Base-by-base conservation (phyloP, 148 eudicot genomes). In the Silene latifolia region DNA sequence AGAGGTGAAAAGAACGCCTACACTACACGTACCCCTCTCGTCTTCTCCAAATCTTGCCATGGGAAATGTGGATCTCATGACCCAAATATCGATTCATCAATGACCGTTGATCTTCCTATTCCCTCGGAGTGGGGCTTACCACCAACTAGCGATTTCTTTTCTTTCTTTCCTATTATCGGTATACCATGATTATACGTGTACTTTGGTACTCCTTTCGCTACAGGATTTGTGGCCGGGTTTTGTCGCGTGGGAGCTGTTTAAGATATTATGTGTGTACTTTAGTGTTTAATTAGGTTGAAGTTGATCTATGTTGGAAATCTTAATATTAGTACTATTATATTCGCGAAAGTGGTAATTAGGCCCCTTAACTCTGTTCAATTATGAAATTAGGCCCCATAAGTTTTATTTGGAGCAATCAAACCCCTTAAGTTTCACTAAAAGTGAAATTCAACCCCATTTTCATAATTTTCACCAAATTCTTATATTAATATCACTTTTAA, bases 101-200 rank as follows among this genome's bases (percentile, higher is more conserved):
- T 87, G 86, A 90, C 90, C 42, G 5, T 93, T 24, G 83, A 89
- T 80, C 66, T 90, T 21, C 96, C 96, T 12, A 3, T 88, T 44
- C 95, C 97, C 5, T 84, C 88, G 15, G 96, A 88, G 71, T 90
- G 83, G 83, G 98, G 98, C 27, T 59, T 93, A 0, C 89, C 98
- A 29, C 98, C 98, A 14, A 57, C 86, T 68, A 89, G 90, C 86
- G 80, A 76, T 72, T 93, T 87, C 74, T 6, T 77, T 57, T 91
- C 96, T 17, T 81, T 86, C 75, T 0, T 90, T 23, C 98, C 96
- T 61, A 93, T 93, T 67, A 90, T 90, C 5, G 98, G 98, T 10
- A 89, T 93, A 48, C 98, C 98, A 10, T 93, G 74, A 83, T 54
- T 20, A n/a, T 71, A 20, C 2, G 53, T n/a, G n/a, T n/a, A n/a